Evolutionary conservation across 192 early-diverging fungal genomes (phyloP).

Genomic region (Lobulomyces angularis): DNA sequence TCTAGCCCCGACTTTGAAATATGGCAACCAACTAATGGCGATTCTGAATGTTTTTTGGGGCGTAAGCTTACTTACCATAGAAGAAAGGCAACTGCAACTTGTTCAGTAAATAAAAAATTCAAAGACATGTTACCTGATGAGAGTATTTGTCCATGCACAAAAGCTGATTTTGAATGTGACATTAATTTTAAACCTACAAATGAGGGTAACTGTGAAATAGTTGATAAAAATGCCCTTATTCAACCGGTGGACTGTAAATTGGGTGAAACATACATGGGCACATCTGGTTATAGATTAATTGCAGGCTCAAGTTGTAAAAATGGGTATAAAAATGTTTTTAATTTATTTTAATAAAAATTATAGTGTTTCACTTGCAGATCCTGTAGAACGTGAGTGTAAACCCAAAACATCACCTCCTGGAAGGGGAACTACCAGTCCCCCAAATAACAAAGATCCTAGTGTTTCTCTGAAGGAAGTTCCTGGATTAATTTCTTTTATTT

Average conservation of each 20-base stretch:
- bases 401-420: no score
- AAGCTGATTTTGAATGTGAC: conserved; percentile 89
- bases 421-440: no score
- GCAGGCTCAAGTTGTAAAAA: conserved; percentile 71
- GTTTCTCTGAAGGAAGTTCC: no score
- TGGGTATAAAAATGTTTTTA: conserved; percentile 24
- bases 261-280: conserved; percentile 56
- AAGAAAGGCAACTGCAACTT: conserved; percentile 61
- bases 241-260: conserved; percentile 48
- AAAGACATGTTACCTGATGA: conserved; percentile 41
- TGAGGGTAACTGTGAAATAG: conserved; percentile 21
- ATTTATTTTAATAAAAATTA: no score
- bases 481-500: no score
- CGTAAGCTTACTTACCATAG: conserved; percentile 57
- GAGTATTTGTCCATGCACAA: conserved; percentile 60
- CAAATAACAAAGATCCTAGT: no score
- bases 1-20: conserved; percentile 55
- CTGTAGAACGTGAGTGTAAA: no score
- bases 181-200: conserved; percentile 61
- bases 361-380: no score
- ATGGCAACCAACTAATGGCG: conserved; percentile 44
- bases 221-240: conserved; percentile 1
- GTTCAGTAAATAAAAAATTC: conserved; percentile 55
- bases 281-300: conserved; percentile 68
- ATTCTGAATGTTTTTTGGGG: conserved; percentile 76